phyloP scores from a whole-genome alignment of 2,329 filamentous ascomycete genomes.

The Dactylonectria macrodidyma region DNA sequence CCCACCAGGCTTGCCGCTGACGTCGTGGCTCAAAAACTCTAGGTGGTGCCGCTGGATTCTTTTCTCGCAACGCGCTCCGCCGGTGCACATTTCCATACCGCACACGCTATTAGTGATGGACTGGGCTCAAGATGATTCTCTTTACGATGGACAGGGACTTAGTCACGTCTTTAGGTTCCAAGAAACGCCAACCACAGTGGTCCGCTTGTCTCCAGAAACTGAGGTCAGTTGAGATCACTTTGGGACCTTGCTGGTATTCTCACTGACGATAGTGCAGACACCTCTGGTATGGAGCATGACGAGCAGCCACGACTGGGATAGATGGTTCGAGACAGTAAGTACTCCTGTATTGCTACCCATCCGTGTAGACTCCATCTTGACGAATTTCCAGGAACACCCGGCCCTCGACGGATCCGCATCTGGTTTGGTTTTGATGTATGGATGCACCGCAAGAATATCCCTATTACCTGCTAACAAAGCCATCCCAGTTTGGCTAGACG shows the following conservation, averaged over 20 bases:
- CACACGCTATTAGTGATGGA: slow-evolving; percentile 10
- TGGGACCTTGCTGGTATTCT: no score
- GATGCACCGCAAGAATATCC: accelerated
- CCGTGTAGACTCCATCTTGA: accelerated
- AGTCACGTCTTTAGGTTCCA: slow-evolving; percentile 11
- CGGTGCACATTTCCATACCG: no score
- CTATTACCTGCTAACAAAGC: neutral
- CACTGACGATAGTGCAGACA: neutral
- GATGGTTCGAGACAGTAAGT: slow-evolving; percentile 20
- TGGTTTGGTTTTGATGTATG: slow-evolving; percentile 24
- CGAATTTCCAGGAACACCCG: neutral
- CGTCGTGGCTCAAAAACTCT: no score
- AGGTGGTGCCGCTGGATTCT: no score
- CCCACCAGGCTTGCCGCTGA: no score
- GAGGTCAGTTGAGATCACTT: neutral
- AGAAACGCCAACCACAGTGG: neutral
- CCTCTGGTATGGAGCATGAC: slow-evolving; percentile 17
- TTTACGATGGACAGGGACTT: neutral
- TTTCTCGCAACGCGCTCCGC: no score
- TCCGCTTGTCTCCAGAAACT: neutral
- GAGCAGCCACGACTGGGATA: slow-evolving; percentile 1
- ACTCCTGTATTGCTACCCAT: neutral
- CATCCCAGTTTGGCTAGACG: slow-evolving; percentile 7
- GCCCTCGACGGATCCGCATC: slow-evolving; percentile 3
- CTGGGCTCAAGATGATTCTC: slow-evolving; percentile 19